Conservation (phyloP, 768 basidiomycete genomes). For the Amanita rubescens region DNA sequence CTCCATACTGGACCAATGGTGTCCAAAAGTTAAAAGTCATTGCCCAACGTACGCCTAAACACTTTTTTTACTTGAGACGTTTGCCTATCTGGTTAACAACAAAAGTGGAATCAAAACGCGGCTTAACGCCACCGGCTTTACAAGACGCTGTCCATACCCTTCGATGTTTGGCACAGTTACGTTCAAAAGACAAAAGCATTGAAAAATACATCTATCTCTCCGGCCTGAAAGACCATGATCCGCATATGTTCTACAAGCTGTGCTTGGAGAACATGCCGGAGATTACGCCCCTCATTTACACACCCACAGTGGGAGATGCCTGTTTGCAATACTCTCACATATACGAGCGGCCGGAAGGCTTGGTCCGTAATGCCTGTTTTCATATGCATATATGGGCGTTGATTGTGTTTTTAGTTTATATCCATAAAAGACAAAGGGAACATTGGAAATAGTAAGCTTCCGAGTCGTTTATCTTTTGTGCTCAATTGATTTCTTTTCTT, state of each 20-base stretch:
- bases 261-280: slow-evolving; percentile 66
- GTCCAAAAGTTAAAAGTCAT: slow-evolving; percentile 62
- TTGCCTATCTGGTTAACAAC: slow-evolving; percentile 23
- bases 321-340: slow-evolving; percentile 79
- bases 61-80: slow-evolving; percentile 6
- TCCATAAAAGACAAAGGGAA: slow-evolving; percentile 81
- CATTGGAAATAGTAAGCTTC: slow-evolving; percentile 41
- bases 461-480: neutral
- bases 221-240: slow-evolving; percentile 65
- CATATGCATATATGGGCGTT: slow-evolving; percentile 9
- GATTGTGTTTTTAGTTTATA: slow-evolving; percentile 43
- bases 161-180: slow-evolving; percentile 64
- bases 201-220: slow-evolving; percentile 86
- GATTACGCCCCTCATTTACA: slow-evolving; percentile 79
- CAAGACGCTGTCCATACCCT: slow-evolving; percentile 42
- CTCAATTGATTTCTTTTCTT: neutral
- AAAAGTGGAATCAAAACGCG: slow-evolving; percentile 36
- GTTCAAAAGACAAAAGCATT: slow-evolving; percentile 64
- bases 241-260: slow-evolving; percentile 70
- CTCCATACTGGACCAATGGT: slow-evolving; percentile 65
- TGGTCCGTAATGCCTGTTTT: slow-evolving; percentile 35
- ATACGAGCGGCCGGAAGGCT: slow-evolving; percentile 66
- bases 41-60: slow-evolving; percentile 40
- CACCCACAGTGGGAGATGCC: slow-evolving; percentile 88
- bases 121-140: slow-evolving; percentile 55